Evolutionary conservation across 2,329 filamentous ascomycete genomes (phyloP).

Genomic region (Cercospora sojina): DNA sequence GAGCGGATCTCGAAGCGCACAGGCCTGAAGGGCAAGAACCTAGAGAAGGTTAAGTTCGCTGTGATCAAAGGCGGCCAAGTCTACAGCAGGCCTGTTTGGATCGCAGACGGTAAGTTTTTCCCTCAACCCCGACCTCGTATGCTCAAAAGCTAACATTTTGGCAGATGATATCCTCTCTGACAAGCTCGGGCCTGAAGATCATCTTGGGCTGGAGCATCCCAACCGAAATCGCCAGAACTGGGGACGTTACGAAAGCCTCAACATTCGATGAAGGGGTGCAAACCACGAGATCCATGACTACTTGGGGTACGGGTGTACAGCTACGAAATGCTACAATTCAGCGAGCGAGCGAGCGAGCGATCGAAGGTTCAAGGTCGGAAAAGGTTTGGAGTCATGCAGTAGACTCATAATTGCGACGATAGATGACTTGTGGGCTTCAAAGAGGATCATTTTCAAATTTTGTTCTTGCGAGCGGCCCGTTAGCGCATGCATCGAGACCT

Average conservation of each 20-base stretch:
- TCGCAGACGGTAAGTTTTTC: slow-evolving; percentile 74
- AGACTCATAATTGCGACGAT: slow-evolving; percentile 1
- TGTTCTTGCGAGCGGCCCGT: background rate
- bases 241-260: slow-evolving; percentile 62
- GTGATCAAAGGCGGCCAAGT: slow-evolving; percentile 63
- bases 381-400: background rate
- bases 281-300: background rate
- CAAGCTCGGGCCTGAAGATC: slow-evolving; percentile 44
- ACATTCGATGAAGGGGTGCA: slow-evolving; percentile 52
- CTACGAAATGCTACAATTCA: slow-evolving; percentile 4
- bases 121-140: background rate
- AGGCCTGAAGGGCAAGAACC: slow-evolving; percentile 94
- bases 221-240: slow-evolving; percentile 61
- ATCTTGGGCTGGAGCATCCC: slow-evolving; percentile 59
- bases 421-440: slow-evolving; percentile 1
- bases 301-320: slow-evolving; percentile 8
- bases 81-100: slow-evolving; percentile 76
- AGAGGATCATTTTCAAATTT: background rate
- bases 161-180: slow-evolving; percentile 50
- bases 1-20: slow-evolving; percentile 90
- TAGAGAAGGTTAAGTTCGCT: slow-evolving; percentile 98
- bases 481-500: background rate
- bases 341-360: slow-evolving; percentile 1
- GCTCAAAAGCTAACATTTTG: slow-evolving; percentile 15
- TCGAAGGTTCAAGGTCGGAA: background rate